Evolutionary conservation across 257 asterid species (phyloP).

Genomic region (Cinchona pubescens): DNA sequence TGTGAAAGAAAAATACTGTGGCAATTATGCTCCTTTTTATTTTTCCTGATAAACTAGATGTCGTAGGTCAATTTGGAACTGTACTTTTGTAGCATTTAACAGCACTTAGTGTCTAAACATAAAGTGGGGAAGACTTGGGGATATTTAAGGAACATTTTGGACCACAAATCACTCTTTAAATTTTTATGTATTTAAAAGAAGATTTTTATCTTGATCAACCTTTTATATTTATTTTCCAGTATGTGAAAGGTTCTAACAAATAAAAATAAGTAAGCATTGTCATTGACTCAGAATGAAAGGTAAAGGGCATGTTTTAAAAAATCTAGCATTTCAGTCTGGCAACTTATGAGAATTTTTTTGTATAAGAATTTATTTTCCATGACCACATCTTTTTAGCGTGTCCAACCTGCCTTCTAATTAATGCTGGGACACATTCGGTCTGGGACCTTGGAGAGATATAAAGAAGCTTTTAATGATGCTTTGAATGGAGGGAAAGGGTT

Average conservation of each 20-base stretch:
- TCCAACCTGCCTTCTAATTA: slow-evolving; percentile 86
- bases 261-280: not conserved
- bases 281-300: too few relatives aligned
- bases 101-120: too few relatives aligned
- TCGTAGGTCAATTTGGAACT: too few relatives aligned
- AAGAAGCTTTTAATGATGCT: slow-evolving; percentile 65
- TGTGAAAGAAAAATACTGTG: too few relatives aligned
- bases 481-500: slow-evolving; percentile 80
- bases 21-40: not conserved
- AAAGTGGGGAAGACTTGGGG: too few relatives aligned
- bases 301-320: not conserved
- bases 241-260: not conserved
- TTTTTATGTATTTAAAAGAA: too few relatives aligned
- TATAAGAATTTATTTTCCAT: too few relatives aligned
- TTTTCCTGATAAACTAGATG: too few relatives aligned
- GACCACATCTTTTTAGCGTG: slow-evolving; percentile 60
- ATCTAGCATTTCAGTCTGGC: too few relatives aligned
- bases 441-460: slow-evolving; percentile 67
- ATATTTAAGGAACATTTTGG: not conserved
- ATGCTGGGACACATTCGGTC: slow-evolving; percentile 94
- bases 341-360: too few relatives aligned
- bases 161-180: not conserved
- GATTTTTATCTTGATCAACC: not conserved
- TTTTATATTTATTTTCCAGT: not conserved
- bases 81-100: too few relatives aligned